Evolutionary conservation across 1,284 basidiomycete genomes (phyloP), one percentile per base, ranked within the genome.

Genomic region (Tilletiopsis washingtonensis): DNA sequence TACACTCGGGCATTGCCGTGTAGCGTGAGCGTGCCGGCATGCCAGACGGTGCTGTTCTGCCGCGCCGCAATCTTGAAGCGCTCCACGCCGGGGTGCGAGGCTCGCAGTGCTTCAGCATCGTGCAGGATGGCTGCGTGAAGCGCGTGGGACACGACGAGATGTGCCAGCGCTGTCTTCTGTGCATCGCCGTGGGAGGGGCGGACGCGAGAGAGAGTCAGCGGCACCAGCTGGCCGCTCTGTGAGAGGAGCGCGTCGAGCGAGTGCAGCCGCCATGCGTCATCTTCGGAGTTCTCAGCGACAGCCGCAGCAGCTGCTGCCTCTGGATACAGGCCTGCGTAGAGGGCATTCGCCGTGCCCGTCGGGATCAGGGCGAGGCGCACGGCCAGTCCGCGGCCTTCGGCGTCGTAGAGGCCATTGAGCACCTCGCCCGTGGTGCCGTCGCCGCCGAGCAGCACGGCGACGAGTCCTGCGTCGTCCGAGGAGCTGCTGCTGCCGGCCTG

Each of bases 281-380:
- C 50, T 9, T 32, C 27, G n/a, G n/a, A n/a, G n/a, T n/a, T n/a
- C 12, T 54, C 50, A n/a, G 20, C 29, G 17, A 27, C 32, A 24
- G 37, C 27, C 12, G 15, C 20, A 15, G 12, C 29, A 15, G 47
- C 46, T n/a, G 24, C 19, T 21, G 17, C 24, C 26, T 73, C 40
- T 78, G 84, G 47, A 79, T 76, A 78, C 19, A 77, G 59, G 15
- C 76, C 74, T 4, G 73, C 79, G 71, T 85, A 90, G n/a, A 94
- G 77, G 0, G 91, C 91, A 68, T 96, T 96, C 17, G 89, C 90
- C n/a, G 91, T 96, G 9, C 91, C 91, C 38, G 82, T 81, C 3
- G 91, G 90, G 14, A 80, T 69, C 5, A 78, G 54, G 2, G 76
- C 62, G 2, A 79, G 32, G 20, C 65, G 49, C 20, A 40, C 43